Conservation (phyloP, 1,284 basidiomycete genomes). For the Amylostereum areolatum region DNA sequence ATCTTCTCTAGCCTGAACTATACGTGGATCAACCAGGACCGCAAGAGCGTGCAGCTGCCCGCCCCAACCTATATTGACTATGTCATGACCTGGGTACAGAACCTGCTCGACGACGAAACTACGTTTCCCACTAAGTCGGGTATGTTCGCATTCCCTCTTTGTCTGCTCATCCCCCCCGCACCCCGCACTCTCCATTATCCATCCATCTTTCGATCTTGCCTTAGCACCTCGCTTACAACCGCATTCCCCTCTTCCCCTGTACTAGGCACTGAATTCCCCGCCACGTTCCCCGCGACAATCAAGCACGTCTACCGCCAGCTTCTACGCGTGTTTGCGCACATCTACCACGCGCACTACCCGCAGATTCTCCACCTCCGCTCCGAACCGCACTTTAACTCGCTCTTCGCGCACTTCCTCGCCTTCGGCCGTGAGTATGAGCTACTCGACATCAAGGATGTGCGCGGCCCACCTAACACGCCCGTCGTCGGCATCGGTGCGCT, state of each 20-base stretch:
- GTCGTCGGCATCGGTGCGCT: slow-evolving; percentile 75
- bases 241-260: slow-evolving; percentile 2
- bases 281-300: slow-evolving; percentile 85
- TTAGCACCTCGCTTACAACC: background rate
- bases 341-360: slow-evolving; percentile 93
- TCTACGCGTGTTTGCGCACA: slow-evolving; percentile 94
- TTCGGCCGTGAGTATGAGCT: slow-evolving; percentile 93
- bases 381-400: slow-evolving; percentile 96
- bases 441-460: slow-evolving; percentile 85
- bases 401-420: slow-evolving; percentile 95
- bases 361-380: slow-evolving; percentile 91
- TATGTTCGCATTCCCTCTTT: slow-evolving; percentile 25
- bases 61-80: slow-evolving; percentile 99
- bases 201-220: no score
- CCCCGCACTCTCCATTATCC: no score
- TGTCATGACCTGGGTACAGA: slow-evolving; percentile 98
- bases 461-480: slow-evolving; percentile 54
- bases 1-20: slow-evolving; percentile 73
- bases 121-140: slow-evolving; percentile 96
- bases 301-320: slow-evolving; percentile 98
- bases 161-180: no score
- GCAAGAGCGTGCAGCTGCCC: slow-evolving; percentile 89
- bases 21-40: slow-evolving; percentile 96
- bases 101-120: slow-evolving; percentile 86
- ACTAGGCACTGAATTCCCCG: slow-evolving; percentile 85